Evolutionary conservation across 345 rosid species (phyloP).

Genomic region (Gossypium thurberi): DNA sequence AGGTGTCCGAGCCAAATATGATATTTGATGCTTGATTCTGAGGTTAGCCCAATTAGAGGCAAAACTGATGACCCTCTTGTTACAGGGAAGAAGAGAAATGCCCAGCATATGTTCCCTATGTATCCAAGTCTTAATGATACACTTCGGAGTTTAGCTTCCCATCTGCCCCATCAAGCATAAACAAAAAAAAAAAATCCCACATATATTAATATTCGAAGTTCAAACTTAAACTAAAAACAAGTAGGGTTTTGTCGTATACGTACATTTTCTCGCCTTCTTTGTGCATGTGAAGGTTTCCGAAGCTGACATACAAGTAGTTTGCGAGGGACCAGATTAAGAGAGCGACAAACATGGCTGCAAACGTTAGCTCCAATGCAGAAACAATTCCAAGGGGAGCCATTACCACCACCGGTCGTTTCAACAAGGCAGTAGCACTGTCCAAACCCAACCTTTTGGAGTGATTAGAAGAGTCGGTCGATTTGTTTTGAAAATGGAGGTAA

Average conservation of each 20-base stretch:
- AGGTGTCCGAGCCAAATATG: conserved; percentile 72
- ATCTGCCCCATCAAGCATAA: conserved; percentile 22
- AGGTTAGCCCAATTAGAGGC: conserved; percentile 49
- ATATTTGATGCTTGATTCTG: conserved; percentile 65
- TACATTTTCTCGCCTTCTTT: conserved; percentile 33
- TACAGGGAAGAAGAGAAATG: conserved; percentile 67
- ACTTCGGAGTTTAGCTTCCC: conserved; percentile 48
- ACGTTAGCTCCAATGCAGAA: conserved; percentile 39
- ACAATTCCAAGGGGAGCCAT: conserved; percentile 60
- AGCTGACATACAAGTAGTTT: conserved; percentile 47
- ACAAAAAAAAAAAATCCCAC: too few species aligned
- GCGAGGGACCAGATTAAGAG: conserved; percentile 46
- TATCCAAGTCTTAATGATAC: conserved; percentile 49
- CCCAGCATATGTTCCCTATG: conserved; percentile 57
- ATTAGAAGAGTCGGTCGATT: conserved; percentile 15
- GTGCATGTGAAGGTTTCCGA: conserved; percentile 35
- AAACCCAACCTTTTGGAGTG: conserved; percentile 20
- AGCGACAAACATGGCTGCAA: conserved; percentile 48
- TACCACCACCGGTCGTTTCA: conserved; percentile 38
- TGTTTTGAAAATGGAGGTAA: conserved; percentile 38
- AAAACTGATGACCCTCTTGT: conserved; percentile 56
- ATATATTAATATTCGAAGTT: background rate
- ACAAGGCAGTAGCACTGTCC: background rate
- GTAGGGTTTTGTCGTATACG: background rate
- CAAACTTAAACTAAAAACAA: background rate